Conservation (phyloP, 306 rosid species). For the Acacia acuminata region DNA sequence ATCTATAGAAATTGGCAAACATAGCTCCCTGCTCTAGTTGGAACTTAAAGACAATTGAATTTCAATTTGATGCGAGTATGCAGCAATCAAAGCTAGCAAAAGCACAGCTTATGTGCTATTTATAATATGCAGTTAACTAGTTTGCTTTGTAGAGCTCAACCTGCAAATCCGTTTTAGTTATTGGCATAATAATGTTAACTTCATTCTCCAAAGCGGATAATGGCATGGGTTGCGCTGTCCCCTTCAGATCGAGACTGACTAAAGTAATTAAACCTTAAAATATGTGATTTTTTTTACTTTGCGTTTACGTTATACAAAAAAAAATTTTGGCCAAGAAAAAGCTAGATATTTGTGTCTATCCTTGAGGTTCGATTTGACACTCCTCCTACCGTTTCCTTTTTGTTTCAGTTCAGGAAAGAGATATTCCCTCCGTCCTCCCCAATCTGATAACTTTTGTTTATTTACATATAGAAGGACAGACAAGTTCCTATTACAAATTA, state of each 20-base stretch:
- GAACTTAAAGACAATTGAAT: background rate
- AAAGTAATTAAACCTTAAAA: background rate
- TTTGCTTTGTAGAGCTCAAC: background rate
- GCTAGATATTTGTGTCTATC: constrained; percentile 8
- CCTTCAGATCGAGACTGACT: constrained; percentile 7
- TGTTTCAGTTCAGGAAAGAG: background rate
- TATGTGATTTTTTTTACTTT: background rate
- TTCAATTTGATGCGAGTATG: background rate
- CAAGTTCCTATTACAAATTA: background rate
- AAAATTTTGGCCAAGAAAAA: background rate
- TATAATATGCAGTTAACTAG: background rate
- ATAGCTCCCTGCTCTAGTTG: background rate
- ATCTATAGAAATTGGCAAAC: background rate
- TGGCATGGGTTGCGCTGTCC: constrained; percentile 41
- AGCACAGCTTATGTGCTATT: background rate
- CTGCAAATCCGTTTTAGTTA: background rate
- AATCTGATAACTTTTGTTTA: background rate
- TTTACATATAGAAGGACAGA: background rate
- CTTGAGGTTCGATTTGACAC: constrained; percentile 22
- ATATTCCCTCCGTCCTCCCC: background rate
- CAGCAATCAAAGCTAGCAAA: background rate
- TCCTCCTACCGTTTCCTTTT: background rate
- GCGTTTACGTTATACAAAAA: background rate
- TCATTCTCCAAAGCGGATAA: constrained; percentile 13
- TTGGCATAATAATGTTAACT: constrained; percentile 7